Base-by-base conservation (phyloP, 176 grass and related monocot species). In the Tillandsia leiboldiana region DNA sequence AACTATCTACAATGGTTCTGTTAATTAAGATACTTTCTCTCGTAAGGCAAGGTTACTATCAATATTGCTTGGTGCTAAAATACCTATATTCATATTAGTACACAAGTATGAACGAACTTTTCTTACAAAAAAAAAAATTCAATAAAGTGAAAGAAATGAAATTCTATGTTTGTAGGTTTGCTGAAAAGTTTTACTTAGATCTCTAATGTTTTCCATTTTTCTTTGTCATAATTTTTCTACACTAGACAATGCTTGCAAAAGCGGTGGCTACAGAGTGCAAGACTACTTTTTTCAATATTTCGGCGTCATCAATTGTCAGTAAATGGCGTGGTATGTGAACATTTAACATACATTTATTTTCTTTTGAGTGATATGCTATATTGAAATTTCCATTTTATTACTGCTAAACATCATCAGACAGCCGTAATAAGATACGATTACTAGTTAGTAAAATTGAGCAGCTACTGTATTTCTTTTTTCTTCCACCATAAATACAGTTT, bases 211-310 rank as follows among this genome's bases (percentile, higher is more conserved):
- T 15, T 18, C 15, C 10, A 61, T 20, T 20, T 23, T 23, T 61
- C 28, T 51, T 33, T 51, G 17, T 69, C 20, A 65, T 50, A n/a
- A 67, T 10, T 20, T 17, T 72, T 81, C 68, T 50, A 53, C 79
- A 86, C 74, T 62, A 97, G 93, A 97, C 93, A 17, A 97, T 97
- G 93, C 89, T 92, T 73, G 93, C 89, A 50, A 97, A 97, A 83
- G 89, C 93, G 78, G 93, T 97, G 61, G 89, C 88, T 78, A 87
- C 93, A 27, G 93, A 97, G 59, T 97, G 93, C 86, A 92, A 90
- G 57, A 97, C 86, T 11, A 97, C 86, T 2, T 97, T 97, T 80
- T 97, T 97, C 86, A 92, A 97, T 53, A 97, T 97, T 78, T 97
- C 93, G 66, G 89, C 93, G 12, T 97, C 89, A 18, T 97, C 89